Conservation (phyloP, 306 rosid genomes). For the Medicago truncatula region MtrunA17r5.0-ANR NC_053044.1:34454001-34454500, state of each 20-base stretch:
- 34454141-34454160: conserved; percentile 21
- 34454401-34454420: conserved; percentile 42
- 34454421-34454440: conserved; percentile 42
- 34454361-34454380: conserved; percentile 78
- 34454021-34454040: conserved; percentile 18
- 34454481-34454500: conserved; percentile 22
- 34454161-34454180: conserved; percentile 10
- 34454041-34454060: conserved; percentile 9
- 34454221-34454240: conserved; percentile 24
- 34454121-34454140: conserved; percentile 30
- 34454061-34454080: conserved; percentile 32
- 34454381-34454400: conserved; percentile 72
- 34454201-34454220: background rate
- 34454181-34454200: conserved; percentile 23
- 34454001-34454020: conserved; percentile 27
- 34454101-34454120: conserved; percentile 22
- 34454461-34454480: conserved; percentile 12
- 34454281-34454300: conserved; percentile 18
- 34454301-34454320: conserved; percentile 24
- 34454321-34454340: conserved; percentile 67
- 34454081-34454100: conserved; percentile 29
- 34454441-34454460: conserved; percentile 33
- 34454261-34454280: conserved; percentile 6
- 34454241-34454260: conserved; percentile 5
- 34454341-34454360: conserved; percentile 98